These are phyloP conservation scores for Solanum chmielewskii DNA, from an alignment of 257 asterid genomes.

Conservation along the genomic window DNA sequence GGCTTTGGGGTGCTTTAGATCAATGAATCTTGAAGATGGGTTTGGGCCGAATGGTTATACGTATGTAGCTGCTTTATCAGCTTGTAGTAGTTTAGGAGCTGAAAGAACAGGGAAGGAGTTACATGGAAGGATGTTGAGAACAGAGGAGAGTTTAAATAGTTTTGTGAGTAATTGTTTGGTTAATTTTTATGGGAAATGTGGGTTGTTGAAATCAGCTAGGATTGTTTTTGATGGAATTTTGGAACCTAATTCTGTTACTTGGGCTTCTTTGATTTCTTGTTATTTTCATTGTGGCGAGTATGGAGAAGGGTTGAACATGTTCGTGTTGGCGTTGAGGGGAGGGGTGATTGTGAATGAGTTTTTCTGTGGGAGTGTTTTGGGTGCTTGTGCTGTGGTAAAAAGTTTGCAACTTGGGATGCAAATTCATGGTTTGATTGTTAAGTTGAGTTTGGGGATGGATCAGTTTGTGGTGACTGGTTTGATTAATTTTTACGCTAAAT, in stretches of 20 bases:
- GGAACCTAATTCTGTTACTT: slow-evolving; percentile 46
- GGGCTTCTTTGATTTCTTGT: slow-evolving; percentile 56
- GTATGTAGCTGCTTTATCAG: slow-evolving; percentile 51
- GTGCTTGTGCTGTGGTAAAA: slow-evolving; percentile 52
- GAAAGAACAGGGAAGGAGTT: slow-evolving; percentile 51
- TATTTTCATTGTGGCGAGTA: slow-evolving; percentile 44
- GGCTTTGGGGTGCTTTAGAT: slow-evolving; percentile 34
- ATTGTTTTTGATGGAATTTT: slow-evolving; percentile 38
- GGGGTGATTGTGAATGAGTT: slow-evolving; percentile 57
- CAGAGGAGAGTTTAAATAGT: slow-evolving; percentile 23
- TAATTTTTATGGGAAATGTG: slow-evolving; percentile 73
- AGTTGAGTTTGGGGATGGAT: slow-evolving; percentile 42
- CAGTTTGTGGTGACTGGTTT: slow-evolving; percentile 48
- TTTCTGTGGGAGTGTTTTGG: slow-evolving; percentile 39
- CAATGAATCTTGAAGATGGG: slow-evolving; percentile 44
- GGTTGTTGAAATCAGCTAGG: slow-evolving; percentile 43
- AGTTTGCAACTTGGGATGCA: slow-evolving; percentile 42
- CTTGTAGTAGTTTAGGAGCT: slow-evolving; percentile 39
- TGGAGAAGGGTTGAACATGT: slow-evolving; percentile 44
- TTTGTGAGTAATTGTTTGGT: slow-evolving; percentile 48
- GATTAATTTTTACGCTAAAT: slow-evolving; percentile 65
- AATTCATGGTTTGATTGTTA: slow-evolving; percentile 45
- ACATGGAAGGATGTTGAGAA: slow-evolving; percentile 50
- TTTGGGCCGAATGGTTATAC: slow-evolving; percentile 49
- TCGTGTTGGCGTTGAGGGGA: slow-evolving; percentile 32